Evolutionary conservation across 2,329 filamentous ascomycete genomes (phyloP).

Genomic region (Diaporthe caulivora): DNA sequence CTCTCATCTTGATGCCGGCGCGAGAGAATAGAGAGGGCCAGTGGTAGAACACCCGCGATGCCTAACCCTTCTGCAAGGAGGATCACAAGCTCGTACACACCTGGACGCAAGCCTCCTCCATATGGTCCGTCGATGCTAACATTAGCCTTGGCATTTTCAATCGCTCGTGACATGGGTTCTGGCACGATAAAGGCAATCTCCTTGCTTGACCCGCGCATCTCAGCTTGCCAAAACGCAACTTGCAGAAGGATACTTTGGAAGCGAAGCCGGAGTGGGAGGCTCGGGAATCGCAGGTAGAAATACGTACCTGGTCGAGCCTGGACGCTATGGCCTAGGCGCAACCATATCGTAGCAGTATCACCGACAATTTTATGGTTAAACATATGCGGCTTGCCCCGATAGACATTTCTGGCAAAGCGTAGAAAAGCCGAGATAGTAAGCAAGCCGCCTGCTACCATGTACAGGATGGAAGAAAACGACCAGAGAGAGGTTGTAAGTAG

Average conservation of each 20-base stretch:
- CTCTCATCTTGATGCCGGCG: neutral
- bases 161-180: neutral
- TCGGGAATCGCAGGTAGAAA: slow-evolving; percentile 12
- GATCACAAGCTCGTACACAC: neutral
- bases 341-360: neutral
- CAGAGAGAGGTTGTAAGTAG: neutral
- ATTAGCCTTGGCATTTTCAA: neutral
- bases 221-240: neutral
- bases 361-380: neutral
- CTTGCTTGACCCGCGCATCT: neutral
- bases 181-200: neutral
- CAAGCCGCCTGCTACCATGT: neutral
- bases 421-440: neutral
- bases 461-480: neutral
- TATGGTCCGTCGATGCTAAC: neutral
- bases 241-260: neutral
- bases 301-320: neutral
- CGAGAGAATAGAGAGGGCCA: neutral
- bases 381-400: neutral
- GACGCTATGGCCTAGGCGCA: neutral
- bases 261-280: neutral
- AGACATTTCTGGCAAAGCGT: neutral
- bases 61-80: neutral
- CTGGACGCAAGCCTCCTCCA: neutral
- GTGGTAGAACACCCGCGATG: neutral